These are phyloP conservation scores for Platanthera zijinensis DNA, from an alignment of 106 monocot genomes.

Conservation along the genomic window DNA sequence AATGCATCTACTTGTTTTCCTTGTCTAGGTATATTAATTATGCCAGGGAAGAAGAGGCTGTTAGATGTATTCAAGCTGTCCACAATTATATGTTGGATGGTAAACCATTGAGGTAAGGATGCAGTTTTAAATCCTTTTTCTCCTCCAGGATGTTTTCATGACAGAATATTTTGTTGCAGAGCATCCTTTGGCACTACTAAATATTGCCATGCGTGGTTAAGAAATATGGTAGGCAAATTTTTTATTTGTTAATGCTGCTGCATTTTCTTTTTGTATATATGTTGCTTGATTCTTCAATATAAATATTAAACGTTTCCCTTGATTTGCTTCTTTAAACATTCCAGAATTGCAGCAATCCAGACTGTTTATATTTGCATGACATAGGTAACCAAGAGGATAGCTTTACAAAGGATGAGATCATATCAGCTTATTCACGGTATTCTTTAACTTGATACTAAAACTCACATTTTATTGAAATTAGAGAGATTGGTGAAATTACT, in stretches of 20 bases:
- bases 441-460: neutral
- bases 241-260: neutral
- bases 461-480: constrained; percentile 2
- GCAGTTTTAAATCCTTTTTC: constrained; percentile 19
- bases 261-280: neutral
- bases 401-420: constrained; percentile 72
- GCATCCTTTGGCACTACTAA: constrained; percentile 79
- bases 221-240: constrained; percentile 41
- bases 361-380: constrained; percentile 75
- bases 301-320: neutral
- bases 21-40: constrained; percentile 74
- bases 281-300: neutral
- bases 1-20: neutral
- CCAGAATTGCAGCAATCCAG: constrained; percentile 65
- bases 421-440: constrained; percentile 63
- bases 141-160: constrained; percentile 9
- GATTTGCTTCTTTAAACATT: constrained; percentile 11
- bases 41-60: constrained; percentile 84
- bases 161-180: constrained; percentile 21
- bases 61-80: constrained; percentile 84
- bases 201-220: constrained; percentile 70
- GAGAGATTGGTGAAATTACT: neutral
- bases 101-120: constrained; percentile 75
- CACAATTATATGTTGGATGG: constrained; percentile 68
- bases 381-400: constrained; percentile 67